Evolutionary conservation across 805 yeast genomes (phyloP), one percentile per base, ranked within the genome.

Genomic region (Candida argentea): DNA sequence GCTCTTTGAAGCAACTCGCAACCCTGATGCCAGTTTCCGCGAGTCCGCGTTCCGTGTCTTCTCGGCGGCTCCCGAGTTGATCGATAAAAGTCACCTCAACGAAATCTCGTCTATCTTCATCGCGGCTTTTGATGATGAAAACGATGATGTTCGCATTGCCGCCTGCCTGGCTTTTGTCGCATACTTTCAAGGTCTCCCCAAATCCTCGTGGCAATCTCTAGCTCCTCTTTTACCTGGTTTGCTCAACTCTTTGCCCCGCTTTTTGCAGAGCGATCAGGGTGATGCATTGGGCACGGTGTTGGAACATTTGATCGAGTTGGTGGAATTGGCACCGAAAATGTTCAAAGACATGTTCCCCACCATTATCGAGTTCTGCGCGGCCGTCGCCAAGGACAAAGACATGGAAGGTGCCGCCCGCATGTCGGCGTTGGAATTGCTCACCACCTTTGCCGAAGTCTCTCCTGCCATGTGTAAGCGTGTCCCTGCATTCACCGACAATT

Each of bases 381-480:
- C 75, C 10, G 89, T 91, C 18, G 71, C 85, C 28, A 84, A 82
- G 44, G 78, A 85, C 55, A 72, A 68, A 44, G 93, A 83, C 13
- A 58, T 86, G 40, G 96, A 85, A 16, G 67, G 85, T 13, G 57
- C 63, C 26, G 77, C 95, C 4, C 73, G 98, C 48, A 65, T 84
- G 43, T 79, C 91, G 1, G 91, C 95, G 4, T 60, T 91, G 37
- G 98, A 91, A 57, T 67, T 91, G 32, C 62, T 86, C 41, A 83
- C 94, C 5, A 81, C 94, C 0, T 91, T 91, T 48, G 74, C 91
- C 34, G 98, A 91, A 50, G 80, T 82, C 15, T 81, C 95, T 6
- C 97, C 98, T 21, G 76, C 76, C 28, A 91, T 91, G 98, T 89
- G 97, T 61, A 82, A 82, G 48, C 57, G 74, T 18, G 83, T 83